A percentile compares a stretch with the other conserved stretches of the same genome.
Conservation (phyloP, 2,329 filamentous ascomycete genomes). For the Colletotrichum lupini region DNA sequence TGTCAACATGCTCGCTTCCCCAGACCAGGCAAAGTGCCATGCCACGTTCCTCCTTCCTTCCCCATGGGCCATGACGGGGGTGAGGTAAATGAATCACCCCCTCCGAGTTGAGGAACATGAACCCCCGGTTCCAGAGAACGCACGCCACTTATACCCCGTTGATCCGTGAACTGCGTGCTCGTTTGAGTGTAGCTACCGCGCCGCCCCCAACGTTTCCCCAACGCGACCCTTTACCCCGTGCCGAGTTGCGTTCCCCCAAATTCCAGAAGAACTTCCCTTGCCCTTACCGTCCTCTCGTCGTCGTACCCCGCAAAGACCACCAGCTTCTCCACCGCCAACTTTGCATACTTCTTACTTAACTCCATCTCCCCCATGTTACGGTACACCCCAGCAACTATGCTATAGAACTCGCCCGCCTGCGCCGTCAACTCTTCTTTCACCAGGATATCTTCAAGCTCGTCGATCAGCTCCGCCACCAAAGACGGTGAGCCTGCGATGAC, state of each 20-base stretch:
- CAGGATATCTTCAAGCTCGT: slow-evolving; percentile 37
- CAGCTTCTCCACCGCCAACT: slow-evolving; percentile 37
- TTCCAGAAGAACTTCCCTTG: slow-evolving; percentile 18
- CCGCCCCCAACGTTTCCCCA: slow-evolving; percentile 24
- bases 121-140: not conserved
- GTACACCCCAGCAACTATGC: slow-evolving; percentile 38
- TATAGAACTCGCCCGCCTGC: slow-evolving; percentile 41
- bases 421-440: slow-evolving; percentile 40
- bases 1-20: not conserved
- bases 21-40: not conserved
- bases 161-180: not conserved
- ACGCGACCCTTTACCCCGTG: not conserved
- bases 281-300: slow-evolving; percentile 38
- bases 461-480: slow-evolving; percentile 30
- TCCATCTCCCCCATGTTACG: slow-evolving; percentile 37
- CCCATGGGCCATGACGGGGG: not conserved
- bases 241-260: not conserved
- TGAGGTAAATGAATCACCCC: not conserved
- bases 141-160: not conserved
- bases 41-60: not conserved
- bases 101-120: not conserved
- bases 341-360: slow-evolving; percentile 36
- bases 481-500: slow-evolving; percentile 22
- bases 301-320: slow-evolving; percentile 38
- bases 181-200: not conserved